Base-by-base conservation (phyloP, 2,329 filamentous ascomycete genomes). In the Lasiodiplodia hormozganensis region DNA sequence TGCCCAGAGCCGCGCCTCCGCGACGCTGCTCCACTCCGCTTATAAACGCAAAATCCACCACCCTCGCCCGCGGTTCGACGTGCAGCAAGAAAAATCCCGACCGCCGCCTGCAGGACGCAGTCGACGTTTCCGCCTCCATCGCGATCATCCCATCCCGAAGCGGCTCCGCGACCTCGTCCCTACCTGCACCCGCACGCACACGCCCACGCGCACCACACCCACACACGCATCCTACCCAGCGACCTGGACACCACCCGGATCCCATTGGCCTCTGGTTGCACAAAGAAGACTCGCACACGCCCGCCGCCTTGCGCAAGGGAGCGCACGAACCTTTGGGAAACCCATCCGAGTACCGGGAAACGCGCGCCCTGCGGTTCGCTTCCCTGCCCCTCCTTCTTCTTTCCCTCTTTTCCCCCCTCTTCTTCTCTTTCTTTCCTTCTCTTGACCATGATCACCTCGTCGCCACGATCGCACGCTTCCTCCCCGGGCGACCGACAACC, bases 361-460 rank as follows among this genome's bases (percentile, higher is more conserved):
- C 51, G 51, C 51, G 34, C 54, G 34, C 31, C 28, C 14, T 8
- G 12, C 53, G 31, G 31, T 23, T 57, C 53, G 34, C 21, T 58
- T 43, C 34, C 34, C 34, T 18, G n/a, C 40, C 38, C 58, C 47
- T 23, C 18, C 28, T 49, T 40, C 40, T 40, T 40, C 40, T 49
- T 34, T 62, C 34, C 21, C 6, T 12, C 40, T 10, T 34, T 31
- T 51, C 23, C 40, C 8, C 12, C 34, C 16, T 21, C 23, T 21
- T 28, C n/a, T 25, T 34, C 25, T n/a, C 12, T 18, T 25, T 40
- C 56, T 10, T 14, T 34, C 56, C 34, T 40, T 18, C 56, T 58
- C 36, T 28, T 21, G 31, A 16, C 51, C 62, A 67, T 67, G 65
- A 31, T 51, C 53, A 43, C 53, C 53, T 67, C 65, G 10, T 67